Base-by-base conservation (phyloP, 495 filamentous ascomycete genomes). In the Trypethelium eluteriae region DNA sequence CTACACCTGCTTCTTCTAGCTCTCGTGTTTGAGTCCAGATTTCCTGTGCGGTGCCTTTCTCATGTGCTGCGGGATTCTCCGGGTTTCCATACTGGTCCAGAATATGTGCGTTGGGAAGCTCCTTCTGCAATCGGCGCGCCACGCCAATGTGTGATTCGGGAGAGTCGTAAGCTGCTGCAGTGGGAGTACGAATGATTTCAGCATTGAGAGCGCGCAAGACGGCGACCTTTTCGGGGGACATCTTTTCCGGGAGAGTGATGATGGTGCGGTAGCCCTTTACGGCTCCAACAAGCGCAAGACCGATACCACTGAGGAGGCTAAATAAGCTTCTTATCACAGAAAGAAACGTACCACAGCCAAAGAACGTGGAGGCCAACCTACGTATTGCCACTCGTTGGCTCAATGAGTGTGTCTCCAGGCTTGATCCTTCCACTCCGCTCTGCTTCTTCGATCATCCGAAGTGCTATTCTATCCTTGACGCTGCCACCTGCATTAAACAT, bases 241-340 rank as follows among this genome's bases (percentile, higher is more conserved):
- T 99, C 81, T 99, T 99, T 80, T 99, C 94, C 46, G 94, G 94
- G 2, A 99, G 85, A 0, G 94, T 99, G 73, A 99, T 99, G 77
- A 99, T 97, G 16, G 91, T 94, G 77, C 93, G 94, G 79, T 99
- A 98, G 62, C 86, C 93, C 80, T 97, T 97, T 67, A 99, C 88
- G 7, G 94, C 94, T 39, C 85, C 93, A 16, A 98, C 93, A 53
- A 99, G 82, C 18, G 94, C 94, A 62, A 99, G 80, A 34, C 94
- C 94, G 71, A 99, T 99, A 70, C 94, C 94, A 75, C 87, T 90
- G 66, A 5, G 16, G 57, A 38, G 32, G 35, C 38, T 49, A 57
- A 12, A 62, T 32, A 59, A 36, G 39, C 6, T 35, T n/a, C 25
- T 9, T 59, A 18, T 14, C 32, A 36, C 32, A 3, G 32, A 36